Base-by-base conservation (phyloP, 495 filamentous ascomycete genomes). In the Aspergillus hancockii region DNA sequence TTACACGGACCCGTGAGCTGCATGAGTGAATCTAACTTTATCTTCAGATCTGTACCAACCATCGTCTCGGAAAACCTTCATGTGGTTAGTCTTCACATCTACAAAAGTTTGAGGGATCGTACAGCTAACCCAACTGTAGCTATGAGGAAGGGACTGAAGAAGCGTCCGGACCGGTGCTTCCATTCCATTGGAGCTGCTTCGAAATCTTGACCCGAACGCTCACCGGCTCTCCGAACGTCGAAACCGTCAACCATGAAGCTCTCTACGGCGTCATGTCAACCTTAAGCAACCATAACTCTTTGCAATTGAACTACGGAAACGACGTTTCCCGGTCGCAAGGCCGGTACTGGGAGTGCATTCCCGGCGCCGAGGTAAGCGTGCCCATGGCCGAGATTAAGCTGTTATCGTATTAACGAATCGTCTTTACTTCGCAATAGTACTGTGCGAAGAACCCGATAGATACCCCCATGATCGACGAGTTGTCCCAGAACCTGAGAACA, bases 171-270 rank as follows among this genome's bases (percentile, higher is more conserved):
- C 64, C 64, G 1, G 64, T 67, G n/a, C 25, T 67, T 10, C 64
- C 64, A 1, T 67, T 67, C 56, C 64, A 67, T 25, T 59, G 58
- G 61, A 62, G 58, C 53, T 67, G 64, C 31, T 62, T 62, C 49
- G 64, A 67, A 38, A 63, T 67, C 19, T 55, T 67, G 19, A 56
- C 62, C 8, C 61, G 59, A 21, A 32, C 56, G 13, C 54, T 67
- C 5, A 63, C 61, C 6, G 58, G 64, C 34, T 43, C 58, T 4
- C 52, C 53, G 16, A 56, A 67, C 12, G 51, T 58, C 28, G 52
- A 55, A 22, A 59, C 57, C 22, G 43, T 67, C 52, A 59, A 67
- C 36, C 6, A 62, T 32, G 56, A 59, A 10, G 56, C 56, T 0
- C 58, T 67, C 3, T 67, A 67, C 54, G 30, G 58, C 16, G 53